Conservation (phyloP, 73 alveolate species). For the Paramecium caudatum region DNA sequence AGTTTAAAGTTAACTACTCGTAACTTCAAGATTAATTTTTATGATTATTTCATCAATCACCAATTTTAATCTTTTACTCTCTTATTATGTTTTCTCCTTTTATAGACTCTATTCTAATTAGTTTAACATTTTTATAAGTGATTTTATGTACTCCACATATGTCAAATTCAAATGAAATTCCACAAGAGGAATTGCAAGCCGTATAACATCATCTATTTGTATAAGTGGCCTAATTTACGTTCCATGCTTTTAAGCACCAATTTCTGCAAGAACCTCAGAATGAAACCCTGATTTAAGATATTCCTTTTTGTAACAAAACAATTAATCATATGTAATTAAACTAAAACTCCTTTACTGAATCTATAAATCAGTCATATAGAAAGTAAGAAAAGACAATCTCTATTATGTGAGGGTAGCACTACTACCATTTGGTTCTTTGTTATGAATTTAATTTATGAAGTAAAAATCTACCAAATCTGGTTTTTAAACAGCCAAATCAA, state of each 20-base stretch:
- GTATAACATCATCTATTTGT: background rate
- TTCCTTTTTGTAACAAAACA: background rate
- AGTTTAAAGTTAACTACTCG: background rate
- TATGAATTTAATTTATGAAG: background rate
- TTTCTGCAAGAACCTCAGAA: background rate
- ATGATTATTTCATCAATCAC: background rate
- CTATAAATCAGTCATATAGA: background rate
- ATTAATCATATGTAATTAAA: background rate
- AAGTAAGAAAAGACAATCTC: background rate
- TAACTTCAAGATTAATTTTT: background rate
- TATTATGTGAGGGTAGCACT: background rate
- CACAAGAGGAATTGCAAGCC: background rate
- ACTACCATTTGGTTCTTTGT: conserved; percentile 8
- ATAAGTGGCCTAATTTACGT: background rate
- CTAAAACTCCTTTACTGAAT: background rate
- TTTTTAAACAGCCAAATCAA: background rate
- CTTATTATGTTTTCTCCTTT: background rate
- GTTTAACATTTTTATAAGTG: background rate
- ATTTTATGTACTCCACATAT: background rate
- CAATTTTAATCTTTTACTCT: background rate
- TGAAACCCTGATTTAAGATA: background rate
- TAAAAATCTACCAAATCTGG: background rate
- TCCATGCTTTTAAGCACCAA: background rate
- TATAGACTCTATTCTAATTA: background rate
- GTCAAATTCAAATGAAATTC: background rate